Evolutionary conservation across 2,329 filamentous ascomycete species (phyloP).

Genomic region (Neobulgaria alba): DNA sequence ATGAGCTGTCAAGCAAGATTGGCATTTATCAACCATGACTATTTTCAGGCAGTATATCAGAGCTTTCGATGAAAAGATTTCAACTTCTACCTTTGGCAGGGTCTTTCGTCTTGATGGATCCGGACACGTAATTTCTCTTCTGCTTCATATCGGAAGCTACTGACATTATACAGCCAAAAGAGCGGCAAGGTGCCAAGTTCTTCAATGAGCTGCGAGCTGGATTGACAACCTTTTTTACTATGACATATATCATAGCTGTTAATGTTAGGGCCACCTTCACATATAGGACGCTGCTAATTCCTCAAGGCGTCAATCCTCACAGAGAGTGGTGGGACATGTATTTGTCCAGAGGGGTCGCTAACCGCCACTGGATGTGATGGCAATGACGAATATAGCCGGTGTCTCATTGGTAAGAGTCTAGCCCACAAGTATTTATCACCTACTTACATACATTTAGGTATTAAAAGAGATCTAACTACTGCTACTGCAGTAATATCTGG

Average conservation of each 20-base stretch:
- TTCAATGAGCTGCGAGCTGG: conserved; percentile 72
- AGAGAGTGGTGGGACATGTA: conserved; percentile 69
- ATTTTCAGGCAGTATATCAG: conserved; percentile 6
- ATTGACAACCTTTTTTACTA: conserved; percentile 52
- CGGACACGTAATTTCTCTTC: conserved; percentile 44
- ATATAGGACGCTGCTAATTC: too few species aligned
- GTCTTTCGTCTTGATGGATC: conserved; percentile 61
- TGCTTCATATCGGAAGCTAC: neutral
- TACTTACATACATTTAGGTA: conserved; percentile 31
- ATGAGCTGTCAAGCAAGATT: conserved; percentile 8
- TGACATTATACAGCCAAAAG: conserved; percentile 43
- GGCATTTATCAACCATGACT: conserved; percentile 9
- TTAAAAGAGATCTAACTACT: conserved; percentile 73
- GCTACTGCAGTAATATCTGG: conserved; percentile 75
- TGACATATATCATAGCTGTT: conserved; percentile 36
- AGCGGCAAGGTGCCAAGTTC: conserved; percentile 61
- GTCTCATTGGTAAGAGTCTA: conserved; percentile 30
- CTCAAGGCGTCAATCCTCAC: conserved; percentile 65
- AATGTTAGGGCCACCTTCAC: conserved; percentile 12
- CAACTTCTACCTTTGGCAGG: conserved; percentile 37
- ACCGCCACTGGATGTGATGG: conserved; percentile 18
- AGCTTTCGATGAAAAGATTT: conserved; percentile 11
- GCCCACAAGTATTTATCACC: neutral
- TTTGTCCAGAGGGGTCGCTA: conserved; percentile 37
- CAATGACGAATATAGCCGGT: conserved; percentile 35